Evolutionary conservation across 2,329 filamentous ascomycete genomes (phyloP).

Genomic region (Chalaropsis ovoidea): DNA sequence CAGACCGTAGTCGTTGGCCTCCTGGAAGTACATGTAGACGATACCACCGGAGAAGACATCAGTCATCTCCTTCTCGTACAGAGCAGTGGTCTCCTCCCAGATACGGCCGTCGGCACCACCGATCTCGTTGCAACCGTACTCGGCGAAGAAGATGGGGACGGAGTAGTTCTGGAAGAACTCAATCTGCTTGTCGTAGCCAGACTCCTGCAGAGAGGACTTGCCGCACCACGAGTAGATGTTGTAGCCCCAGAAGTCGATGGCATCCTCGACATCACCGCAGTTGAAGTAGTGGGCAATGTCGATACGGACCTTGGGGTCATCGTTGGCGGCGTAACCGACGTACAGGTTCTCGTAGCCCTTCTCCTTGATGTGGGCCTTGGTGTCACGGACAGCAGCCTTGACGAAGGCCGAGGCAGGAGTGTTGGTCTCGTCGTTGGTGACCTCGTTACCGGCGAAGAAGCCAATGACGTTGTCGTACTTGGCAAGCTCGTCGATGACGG

Average conservation of each 20-base stretch:
- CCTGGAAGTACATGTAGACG: slow-evolving; percentile 97
- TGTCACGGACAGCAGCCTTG: slow-evolving; percentile 94
- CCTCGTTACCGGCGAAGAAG: slow-evolving; percentile 98
- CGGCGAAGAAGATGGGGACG: slow-evolving; percentile 94
- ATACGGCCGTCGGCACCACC: slow-evolving; percentile 53
- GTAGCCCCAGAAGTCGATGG: slow-evolving; percentile 98
- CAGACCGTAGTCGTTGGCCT: slow-evolving; percentile 79
- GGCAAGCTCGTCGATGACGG: slow-evolving; percentile 69
- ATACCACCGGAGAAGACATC: slow-evolving; percentile 88
- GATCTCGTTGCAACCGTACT: slow-evolving; percentile 85
- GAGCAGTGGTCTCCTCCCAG: slow-evolving; percentile 74
- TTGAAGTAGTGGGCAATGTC: slow-evolving; percentile 89
- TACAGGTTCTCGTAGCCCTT: slow-evolving; percentile 67
- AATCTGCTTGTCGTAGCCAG: slow-evolving; percentile 73
- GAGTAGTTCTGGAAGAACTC: slow-evolving; percentile 81
- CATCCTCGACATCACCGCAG: slow-evolving; percentile 56
- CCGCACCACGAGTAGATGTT: slow-evolving; percentile 99
- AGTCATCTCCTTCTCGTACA: slow-evolving; percentile 75
- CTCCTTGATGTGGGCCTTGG: slow-evolving; percentile 81
- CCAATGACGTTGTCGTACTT: slow-evolving; percentile 86
- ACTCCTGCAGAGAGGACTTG: slow-evolving; percentile 61
- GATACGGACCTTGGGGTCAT: slow-evolving; percentile 71
- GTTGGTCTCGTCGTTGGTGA: slow-evolving; percentile 81
- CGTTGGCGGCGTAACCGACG: slow-evolving; percentile 93
- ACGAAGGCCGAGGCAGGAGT: slow-evolving; percentile 85